phyloP scores from a whole-genome alignment of 352 stramenopile species.

The Pythium apleroticum region DNA sequence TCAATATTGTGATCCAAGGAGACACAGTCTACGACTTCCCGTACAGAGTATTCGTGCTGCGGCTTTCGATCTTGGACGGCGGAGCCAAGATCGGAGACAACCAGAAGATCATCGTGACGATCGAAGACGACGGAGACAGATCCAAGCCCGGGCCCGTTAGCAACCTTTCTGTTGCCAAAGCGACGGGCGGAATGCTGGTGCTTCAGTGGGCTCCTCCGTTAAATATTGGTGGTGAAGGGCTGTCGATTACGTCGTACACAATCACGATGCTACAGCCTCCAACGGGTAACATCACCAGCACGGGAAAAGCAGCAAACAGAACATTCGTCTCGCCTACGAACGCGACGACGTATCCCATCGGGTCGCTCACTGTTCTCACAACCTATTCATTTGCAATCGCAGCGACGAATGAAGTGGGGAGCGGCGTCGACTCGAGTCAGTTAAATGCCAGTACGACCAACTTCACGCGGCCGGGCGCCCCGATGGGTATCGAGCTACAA shows the following conservation, averaged over 20 bases:
- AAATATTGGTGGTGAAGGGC: conserved; percentile 39
- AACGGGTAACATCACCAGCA: conserved; percentile 31
- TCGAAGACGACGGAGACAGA: conserved; percentile 51
- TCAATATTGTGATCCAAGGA: conserved; percentile 40
- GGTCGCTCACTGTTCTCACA: conserved; percentile 27
- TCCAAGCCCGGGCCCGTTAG: conserved; percentile 39
- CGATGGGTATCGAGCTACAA: conserved; percentile 25
- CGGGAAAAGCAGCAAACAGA: neutral
- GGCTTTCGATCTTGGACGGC: conserved; percentile 30
- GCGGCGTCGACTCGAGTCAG: conserved; percentile 21
- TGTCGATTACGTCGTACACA: conserved; percentile 46
- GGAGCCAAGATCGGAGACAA: conserved; percentile 33
- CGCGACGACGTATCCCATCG: conserved; percentile 33
- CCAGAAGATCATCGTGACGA: conserved; percentile 31
- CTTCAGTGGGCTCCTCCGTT: conserved; percentile 42
- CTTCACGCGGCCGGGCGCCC: conserved; percentile 36
- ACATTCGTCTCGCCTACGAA: conserved; percentile 36
- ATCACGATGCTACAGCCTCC: conserved; percentile 8
- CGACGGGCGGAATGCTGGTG: conserved; percentile 48
- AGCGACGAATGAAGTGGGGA: conserved; percentile 41
- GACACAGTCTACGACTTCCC: conserved; percentile 53
- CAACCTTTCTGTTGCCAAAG: conserved; percentile 15
- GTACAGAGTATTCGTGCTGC: conserved; percentile 44
- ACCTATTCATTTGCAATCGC: conserved; percentile 39
- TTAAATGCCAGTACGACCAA: conserved; percentile 36